Conservation (phyloP, 257 asterid species). For the Jaltomata sinuosa region DNA sequence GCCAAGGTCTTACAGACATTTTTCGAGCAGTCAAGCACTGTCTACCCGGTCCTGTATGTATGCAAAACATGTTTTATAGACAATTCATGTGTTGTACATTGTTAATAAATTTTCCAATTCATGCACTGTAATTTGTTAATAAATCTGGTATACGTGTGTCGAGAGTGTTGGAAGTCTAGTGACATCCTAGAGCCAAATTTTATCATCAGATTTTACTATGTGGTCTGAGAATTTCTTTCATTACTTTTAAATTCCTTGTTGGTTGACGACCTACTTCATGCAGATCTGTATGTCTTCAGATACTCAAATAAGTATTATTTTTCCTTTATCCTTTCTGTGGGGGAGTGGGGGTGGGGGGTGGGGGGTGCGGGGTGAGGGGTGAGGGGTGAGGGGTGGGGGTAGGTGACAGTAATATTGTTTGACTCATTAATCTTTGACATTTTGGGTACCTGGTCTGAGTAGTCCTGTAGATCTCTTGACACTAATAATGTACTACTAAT, state of each 20-base stretch:
- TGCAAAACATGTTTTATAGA: not conserved
- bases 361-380: no score
- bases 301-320: no score
- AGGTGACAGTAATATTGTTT: not conserved
- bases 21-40: constrained; percentile 81
- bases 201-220: not conserved
- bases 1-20: constrained; percentile 50
- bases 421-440: not conserved
- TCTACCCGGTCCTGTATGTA: constrained; percentile 88
- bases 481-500: not conserved
- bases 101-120: not conserved
- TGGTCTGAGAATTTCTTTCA: not conserved
- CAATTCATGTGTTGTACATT: not conserved
- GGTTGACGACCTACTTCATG: not conserved
- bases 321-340: not conserved
- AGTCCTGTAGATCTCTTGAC: not conserved
- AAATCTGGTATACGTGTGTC: not conserved
- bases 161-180: not conserved
- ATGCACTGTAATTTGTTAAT: not conserved
- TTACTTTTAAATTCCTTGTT: not conserved
- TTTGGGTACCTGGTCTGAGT: not conserved
- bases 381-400: not conserved
- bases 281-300: no score
- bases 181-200: not conserved
- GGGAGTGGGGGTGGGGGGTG: no score